These are phyloP conservation scores for Cladosporium sp. DNA, from an alignment of 2,329 filamentous ascomycete species.

Conservation along the genomic window DNA sequence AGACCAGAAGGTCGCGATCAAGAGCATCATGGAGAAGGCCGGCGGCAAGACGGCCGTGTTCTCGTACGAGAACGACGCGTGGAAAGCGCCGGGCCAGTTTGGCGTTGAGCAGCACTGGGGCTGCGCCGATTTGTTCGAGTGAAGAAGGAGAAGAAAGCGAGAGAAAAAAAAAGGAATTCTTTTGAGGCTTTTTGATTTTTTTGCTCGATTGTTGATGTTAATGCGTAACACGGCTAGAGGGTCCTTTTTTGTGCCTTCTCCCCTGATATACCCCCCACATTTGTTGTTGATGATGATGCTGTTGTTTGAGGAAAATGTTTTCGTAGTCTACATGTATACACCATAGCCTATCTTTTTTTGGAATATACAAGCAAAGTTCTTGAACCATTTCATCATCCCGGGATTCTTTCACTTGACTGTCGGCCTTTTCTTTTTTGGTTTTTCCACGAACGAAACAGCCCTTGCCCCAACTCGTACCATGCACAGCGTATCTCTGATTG, in stretches of 20 bases:
- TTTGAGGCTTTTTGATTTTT: neutral
- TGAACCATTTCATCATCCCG: neutral
- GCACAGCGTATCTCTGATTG: too few species aligned
- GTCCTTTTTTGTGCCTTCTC: neutral
- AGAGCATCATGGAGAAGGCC: conserved; percentile 64
- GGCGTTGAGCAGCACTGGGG: conserved; percentile 82
- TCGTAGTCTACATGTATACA: neutral
- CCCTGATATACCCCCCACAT: neutral
- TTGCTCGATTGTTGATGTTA: neutral
- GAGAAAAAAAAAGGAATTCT: neutral
- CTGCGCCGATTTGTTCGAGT: conserved; percentile 45
- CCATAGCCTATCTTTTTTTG: neutral
- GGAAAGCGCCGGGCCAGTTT: conserved; percentile 73
- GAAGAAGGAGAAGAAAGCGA: neutral
- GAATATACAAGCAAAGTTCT: neutral
- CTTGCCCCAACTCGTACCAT: too few species aligned
- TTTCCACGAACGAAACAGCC: too few species aligned
- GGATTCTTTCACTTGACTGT: neutral
- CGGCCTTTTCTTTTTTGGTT: neutral
- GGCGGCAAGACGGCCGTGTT: conserved; percentile 77
- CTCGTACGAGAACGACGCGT: conserved; percentile 74
- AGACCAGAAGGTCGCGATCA: conserved; percentile 72
- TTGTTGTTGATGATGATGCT: neutral
- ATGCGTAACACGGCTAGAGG: neutral
- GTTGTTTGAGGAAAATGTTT: neutral